A percentile compares a stretch with the other conserved stretches of the same genome.
These are phyloP conservation scores for Amphichorda felina DNA, from an alignment of 2,329 filamentous ascomycete species.

Conservation along the genomic window DNA sequence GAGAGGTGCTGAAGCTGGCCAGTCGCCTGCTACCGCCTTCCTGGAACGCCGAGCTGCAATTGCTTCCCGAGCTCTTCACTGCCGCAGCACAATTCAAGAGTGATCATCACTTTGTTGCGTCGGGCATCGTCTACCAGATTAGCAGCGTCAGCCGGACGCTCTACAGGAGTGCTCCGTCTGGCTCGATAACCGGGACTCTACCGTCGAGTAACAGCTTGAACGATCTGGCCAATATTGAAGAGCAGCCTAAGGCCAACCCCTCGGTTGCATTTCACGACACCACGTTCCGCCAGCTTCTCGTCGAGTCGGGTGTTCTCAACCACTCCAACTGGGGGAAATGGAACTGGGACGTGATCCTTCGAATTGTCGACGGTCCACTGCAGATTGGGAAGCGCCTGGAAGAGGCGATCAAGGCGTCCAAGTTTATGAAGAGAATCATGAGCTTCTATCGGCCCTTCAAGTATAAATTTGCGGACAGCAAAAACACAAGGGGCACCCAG, in stretches of 20 bases:
- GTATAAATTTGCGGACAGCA: slow-evolving; percentile 81
- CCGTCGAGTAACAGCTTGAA: slow-evolving; percentile 31
- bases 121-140: slow-evolving; percentile 91
- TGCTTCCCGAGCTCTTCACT: slow-evolving; percentile 75
- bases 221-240: slow-evolving; percentile 39
- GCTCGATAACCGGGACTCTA: slow-evolving; percentile 20
- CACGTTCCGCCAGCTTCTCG: slow-evolving; percentile 49
- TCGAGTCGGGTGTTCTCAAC: slow-evolving; percentile 77
- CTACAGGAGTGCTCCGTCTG: slow-evolving; percentile 59
- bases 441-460: slow-evolving; percentile 97
- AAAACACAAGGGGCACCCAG: slow-evolving; percentile 85
- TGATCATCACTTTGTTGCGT: slow-evolving; percentile 67
- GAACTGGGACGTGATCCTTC: slow-evolving; percentile 92
- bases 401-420: slow-evolving; percentile 87
- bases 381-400: slow-evolving; percentile 85
- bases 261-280: slow-evolving; percentile 43
- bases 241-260: slow-evolving; percentile 39
- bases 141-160: slow-evolving; percentile 93
- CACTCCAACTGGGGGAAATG: slow-evolving; percentile 90
- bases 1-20: slow-evolving; percentile 81
- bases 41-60: slow-evolving; percentile 76
- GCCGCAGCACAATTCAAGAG: slow-evolving; percentile 61
- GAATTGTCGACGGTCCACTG: slow-evolving; percentile 84
- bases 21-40: slow-evolving; percentile 71
- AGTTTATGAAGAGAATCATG: slow-evolving; percentile 89